These are phyloP conservation scores for Theobroma cacao DNA, from an alignment of 345 rosid species.

Conservation along the genomic window DNA sequence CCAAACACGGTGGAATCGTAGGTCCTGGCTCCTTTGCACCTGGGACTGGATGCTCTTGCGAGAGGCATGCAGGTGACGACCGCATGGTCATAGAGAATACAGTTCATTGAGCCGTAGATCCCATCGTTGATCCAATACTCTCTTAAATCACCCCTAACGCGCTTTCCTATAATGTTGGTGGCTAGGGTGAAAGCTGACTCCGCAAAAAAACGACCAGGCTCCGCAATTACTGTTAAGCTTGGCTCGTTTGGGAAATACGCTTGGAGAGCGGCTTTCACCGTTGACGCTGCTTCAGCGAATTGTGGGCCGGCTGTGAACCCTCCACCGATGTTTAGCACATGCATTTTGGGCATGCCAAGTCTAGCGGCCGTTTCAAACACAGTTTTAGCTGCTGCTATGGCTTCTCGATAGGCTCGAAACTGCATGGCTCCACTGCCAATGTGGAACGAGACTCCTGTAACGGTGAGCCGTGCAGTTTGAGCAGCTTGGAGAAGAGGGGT, in stretches of 20 bases:
- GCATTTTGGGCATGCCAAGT: conserved; percentile 25
- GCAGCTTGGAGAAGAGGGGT: conserved; percentile 27
- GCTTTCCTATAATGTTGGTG: conserved; percentile 30
- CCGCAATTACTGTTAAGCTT: conserved; percentile 19
- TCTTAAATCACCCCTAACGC: conserved; percentile 25
- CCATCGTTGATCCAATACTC: conserved; percentile 44
- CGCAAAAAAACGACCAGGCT: conserved; percentile 32
- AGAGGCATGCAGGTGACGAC: conserved; percentile 24
- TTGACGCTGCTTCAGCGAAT: conserved; percentile 21
- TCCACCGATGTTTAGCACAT: conserved; percentile 27
- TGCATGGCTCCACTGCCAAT: conserved; percentile 24
- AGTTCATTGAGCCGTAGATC: conserved; percentile 29
- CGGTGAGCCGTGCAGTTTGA: conserved; percentile 3
- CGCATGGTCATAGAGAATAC: conserved; percentile 10
- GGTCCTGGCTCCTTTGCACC: neutral
- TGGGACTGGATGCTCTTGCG: conserved; percentile 1
- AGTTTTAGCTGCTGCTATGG: conserved; percentile 23
- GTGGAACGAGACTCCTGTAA: conserved; percentile 31
- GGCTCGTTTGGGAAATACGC: conserved; percentile 16
- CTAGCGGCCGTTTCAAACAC: conserved; percentile 22
- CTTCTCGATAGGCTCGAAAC: conserved; percentile 16
- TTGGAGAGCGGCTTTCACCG: conserved; percentile 22
- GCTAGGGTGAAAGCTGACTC: conserved; percentile 32
- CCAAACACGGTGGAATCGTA: conserved; percentile 32
- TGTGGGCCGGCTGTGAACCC: conserved; percentile 28